Percentiles rank a stretch among this genome's conserved stretches.
These are phyloP conservation scores for Phytopythium mirpurense DNA, from an alignment of 352 stramenopile genomes.

Conservation along the genomic window DNA sequence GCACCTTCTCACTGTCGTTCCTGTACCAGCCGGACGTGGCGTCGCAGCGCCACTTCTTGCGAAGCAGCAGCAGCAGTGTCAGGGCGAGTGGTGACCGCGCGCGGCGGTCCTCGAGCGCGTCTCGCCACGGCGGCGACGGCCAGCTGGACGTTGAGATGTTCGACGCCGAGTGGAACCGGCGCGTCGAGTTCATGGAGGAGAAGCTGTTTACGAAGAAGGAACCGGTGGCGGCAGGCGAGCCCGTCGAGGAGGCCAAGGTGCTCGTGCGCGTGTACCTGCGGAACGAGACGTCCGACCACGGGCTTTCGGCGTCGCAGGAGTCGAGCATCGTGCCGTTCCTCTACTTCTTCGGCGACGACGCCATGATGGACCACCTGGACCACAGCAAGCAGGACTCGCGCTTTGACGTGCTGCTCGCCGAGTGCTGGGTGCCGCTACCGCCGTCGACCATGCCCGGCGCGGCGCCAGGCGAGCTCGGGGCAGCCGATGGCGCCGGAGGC, in stretches of 20 bases:
- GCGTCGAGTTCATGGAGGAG: conserved; percentile 71
- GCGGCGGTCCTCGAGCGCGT: background rate
- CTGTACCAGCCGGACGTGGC: conserved; percentile 38
- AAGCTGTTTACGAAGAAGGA: conserved; percentile 20
- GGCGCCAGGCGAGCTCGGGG: background rate
- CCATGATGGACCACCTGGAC: conserved; percentile 83
- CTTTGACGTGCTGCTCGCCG: conserved; percentile 68
- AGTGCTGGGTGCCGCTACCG: conserved; percentile 73
- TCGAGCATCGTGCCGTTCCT: conserved; percentile 84
- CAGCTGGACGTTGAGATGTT: conserved; percentile 20
- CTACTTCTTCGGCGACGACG: conserved; percentile 86
- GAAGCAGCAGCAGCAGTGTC: background rate
- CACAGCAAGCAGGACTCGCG: conserved; percentile 82
- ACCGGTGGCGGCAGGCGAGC: conserved; percentile 5
- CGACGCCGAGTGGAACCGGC: conserved; percentile 80
- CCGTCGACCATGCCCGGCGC: conserved; percentile 26
- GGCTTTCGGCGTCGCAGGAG: conserved; percentile 67
- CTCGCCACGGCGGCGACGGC: background rate
- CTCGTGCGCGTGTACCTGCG: conserved; percentile 72
- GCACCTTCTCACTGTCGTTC: conserved; percentile 65
- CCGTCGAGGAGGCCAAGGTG: conserved; percentile 38
- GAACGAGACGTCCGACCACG: conserved; percentile 71
- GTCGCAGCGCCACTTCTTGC: conserved; percentile 3
- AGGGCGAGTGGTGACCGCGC: background rate
- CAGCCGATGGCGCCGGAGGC: background rate